Base-by-base conservation (phyloP, 2,329 filamentous ascomycete genomes). In the Colletotrichum sp. region DNA sequence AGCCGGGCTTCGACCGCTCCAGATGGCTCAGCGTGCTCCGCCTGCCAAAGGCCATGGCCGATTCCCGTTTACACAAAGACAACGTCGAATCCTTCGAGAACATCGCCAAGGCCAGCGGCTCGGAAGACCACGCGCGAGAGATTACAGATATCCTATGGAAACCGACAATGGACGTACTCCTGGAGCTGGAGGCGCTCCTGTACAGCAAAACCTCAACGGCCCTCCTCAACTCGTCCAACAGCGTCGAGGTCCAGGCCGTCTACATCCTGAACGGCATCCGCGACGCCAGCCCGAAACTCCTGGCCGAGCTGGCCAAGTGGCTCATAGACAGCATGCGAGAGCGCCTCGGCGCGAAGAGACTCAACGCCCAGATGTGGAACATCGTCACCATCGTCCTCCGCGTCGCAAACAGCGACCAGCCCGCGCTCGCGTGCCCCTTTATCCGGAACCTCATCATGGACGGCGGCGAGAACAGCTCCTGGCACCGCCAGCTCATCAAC, bases 401-500 rank as follows among this genome's bases (percentile, higher is more conserved):
- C 1, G 48, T 85, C 8, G 74, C 81, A 2, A 63, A 52, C 2
- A 80, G 82, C 28, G 83, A 85, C 19, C 79, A 79, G 25, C 84
- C 84, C 0, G 71, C 74, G 2, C 66, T 81, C 3, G 84, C 84
- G 0, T 80, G 78, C 8, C 78, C 81, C 0, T 80, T 84, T 3
- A 79, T 86, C 6, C 79, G 78, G 4, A 72, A 82, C 19, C 57
- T 85, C 12, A 75, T 85, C 5, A 57, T 85, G 16, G 75, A 84
- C 6, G 74, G 79, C 5, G 79, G 81, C 8, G 79, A 82, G 27
- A 68, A 68, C 52, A 85, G 82, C 55, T 80, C 82, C 2, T 85
- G 82, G 82, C 82, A 84, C 65, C 79, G 82, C 0, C 78, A 80
- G 28, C 71, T 85, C 3, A 76, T 85, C 34, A 81, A 76, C 36